Conservation (phyloP, 2,329 filamentous ascomycete genomes). For the Stachybotrys chlorohalonatus region DNA sequence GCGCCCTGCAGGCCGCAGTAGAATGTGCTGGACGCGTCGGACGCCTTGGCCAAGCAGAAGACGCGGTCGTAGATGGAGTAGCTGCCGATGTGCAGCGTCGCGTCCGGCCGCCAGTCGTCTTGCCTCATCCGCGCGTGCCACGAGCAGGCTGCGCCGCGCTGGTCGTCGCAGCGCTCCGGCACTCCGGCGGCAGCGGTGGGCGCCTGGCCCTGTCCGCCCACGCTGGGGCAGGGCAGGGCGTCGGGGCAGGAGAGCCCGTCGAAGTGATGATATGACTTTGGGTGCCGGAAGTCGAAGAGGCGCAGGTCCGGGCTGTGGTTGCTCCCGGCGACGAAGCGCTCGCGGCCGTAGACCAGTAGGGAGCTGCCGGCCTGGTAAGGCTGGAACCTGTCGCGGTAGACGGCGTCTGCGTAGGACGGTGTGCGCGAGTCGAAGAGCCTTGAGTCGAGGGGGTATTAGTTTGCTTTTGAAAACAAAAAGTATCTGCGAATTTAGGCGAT, state of each 20-base stretch:
- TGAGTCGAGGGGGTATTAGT: no score
- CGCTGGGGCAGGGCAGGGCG: slow-evolving; percentile 25
- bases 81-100: slow-evolving; percentile 33
- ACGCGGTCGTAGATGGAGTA: slow-evolving; percentile 20
- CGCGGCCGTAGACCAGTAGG: slow-evolving; percentile 38
- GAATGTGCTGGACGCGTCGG: slow-evolving; percentile 35
- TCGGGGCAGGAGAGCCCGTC: slow-evolving; percentile 35
- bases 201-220: slow-evolving; percentile 9
- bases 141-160: slow-evolving; percentile 24
- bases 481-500: background rate
- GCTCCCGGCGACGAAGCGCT: slow-evolving; percentile 42
- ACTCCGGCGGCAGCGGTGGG: slow-evolving; percentile 1
- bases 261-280: slow-evolving; percentile 38
- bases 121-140: slow-evolving; percentile 37
- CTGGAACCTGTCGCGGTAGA: slow-evolving; percentile 46
- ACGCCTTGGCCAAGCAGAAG: slow-evolving; percentile 38
- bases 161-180: slow-evolving; percentile 23
- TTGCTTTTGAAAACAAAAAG: no score
- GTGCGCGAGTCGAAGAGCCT: slow-evolving; percentile 42
- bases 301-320: slow-evolving; percentile 33
- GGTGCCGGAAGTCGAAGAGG: slow-evolving; percentile 46
- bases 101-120: slow-evolving; percentile 39
- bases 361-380: slow-evolving; percentile 35
- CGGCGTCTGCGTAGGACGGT: slow-evolving; percentile 32
- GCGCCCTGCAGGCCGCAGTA: slow-evolving; percentile 40